Evolutionary conservation across 306 rosid genomes (phyloP), one percentile per base, ranked within the genome.

Genomic region (Trifolium pratense): DNA sequence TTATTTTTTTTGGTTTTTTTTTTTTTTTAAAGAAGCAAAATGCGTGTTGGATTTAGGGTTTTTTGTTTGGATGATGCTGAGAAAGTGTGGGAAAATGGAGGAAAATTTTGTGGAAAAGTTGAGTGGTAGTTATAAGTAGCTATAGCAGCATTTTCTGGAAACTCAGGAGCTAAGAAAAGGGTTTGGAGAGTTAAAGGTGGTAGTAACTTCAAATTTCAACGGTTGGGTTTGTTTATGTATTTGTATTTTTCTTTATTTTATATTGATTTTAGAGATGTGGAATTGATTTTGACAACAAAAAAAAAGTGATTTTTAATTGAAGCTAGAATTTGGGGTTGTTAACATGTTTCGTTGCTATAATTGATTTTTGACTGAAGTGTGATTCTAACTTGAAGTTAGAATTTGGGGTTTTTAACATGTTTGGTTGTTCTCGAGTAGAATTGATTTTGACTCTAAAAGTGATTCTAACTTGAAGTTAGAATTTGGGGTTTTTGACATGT

Each of bases 71-170:
- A 51, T 49, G 11, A 51, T 49, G 36, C 37, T 2, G 37, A 43
- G 71, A 66, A 65, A 65, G 18, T 65, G 70, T 40, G 23, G 53
- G 53, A 65, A 42, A 37, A 63, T 63, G n/a, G 26, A 4, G 31
- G 5, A 18, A 16, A 36, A 0, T 64, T 18, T 64, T 2, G 31
- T n/a, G 10, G 7, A 9, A n/a, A 6, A 0, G 31, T 26, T 29
- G 31, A 5, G 7, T 29, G 32, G 32, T 1, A 29, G 32, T 29
- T 29, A 29, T 29, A 29, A 29, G 6, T 29, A 29, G 32, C 32
- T 29, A 4, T 26, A 26, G 31, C 5, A 25, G 31, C 5, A 26
- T 3, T 26, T 29, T 13, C 10, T 13, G 16, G 2, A 26, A 26
- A 26, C 4, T 52, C 29, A 21, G 17, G 32, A 55, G n/a, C 61